Percentiles rank a stretch among this genome's conserved stretches.
These are phyloP conservation scores for Iberis amara DNA, from an alignment of 441 rosid species.

Conservation along the genomic window DNA sequence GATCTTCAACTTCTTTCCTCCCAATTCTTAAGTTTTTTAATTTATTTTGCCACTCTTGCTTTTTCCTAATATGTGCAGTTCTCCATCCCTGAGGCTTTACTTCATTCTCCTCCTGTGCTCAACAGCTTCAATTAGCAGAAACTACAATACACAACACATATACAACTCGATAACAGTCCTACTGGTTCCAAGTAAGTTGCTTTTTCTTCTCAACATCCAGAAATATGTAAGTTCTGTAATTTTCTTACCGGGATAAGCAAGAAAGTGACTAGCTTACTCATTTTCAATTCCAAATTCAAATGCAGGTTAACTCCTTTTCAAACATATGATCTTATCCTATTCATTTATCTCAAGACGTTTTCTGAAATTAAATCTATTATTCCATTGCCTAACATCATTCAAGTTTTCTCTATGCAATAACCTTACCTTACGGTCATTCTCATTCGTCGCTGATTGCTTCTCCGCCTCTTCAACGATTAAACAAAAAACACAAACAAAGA, in stretches of 20 bases:
- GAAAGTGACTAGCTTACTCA: constrained; percentile 18
- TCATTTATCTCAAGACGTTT: background rate
- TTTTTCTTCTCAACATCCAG: background rate
- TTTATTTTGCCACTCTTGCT: constrained; percentile 83
- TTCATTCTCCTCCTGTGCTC: constrained; percentile 46
- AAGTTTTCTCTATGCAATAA: background rate
- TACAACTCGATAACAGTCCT: constrained; percentile 4
- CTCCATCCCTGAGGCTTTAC: constrained; percentile 61
- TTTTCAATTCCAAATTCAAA: constrained; percentile 4
- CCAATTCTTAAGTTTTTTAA: constrained; percentile 62
- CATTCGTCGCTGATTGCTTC: constrained; percentile 36
- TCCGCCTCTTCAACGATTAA: constrained; percentile 50
- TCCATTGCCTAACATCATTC: background rate
- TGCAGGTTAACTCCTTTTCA: background rate
- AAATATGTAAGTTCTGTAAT: constrained; percentile 1
- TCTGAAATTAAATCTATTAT: background rate
- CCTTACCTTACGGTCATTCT: constrained; percentile 48
- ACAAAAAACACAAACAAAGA: background rate
- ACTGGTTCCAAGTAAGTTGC: constrained; percentile 1
- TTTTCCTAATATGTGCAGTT: constrained; percentile 47
- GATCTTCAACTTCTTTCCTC: constrained; percentile 60
- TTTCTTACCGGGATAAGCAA: background rate
- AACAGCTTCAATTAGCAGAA: constrained; percentile 17
- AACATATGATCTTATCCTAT: background rate
- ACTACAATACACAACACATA: background rate